Evolutionary conservation across 495 filamentous ascomycete genomes (phyloP).

Genomic region (Xanthoparmelia taractica): DNA sequence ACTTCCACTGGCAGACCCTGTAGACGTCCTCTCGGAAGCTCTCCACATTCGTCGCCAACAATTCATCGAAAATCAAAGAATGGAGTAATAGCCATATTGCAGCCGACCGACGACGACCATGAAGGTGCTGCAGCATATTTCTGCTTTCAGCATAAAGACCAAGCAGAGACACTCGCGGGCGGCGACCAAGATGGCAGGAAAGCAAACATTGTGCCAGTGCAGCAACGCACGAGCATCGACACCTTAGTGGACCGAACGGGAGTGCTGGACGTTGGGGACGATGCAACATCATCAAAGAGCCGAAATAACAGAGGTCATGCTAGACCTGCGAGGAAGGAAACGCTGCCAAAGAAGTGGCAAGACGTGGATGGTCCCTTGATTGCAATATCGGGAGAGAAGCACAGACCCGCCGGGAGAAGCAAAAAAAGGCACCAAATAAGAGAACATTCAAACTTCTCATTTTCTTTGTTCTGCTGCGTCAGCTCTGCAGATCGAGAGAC

Average conservation of each 20-base stretch:
- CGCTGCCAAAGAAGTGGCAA: slow-evolving; percentile 31
- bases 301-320: slow-evolving; percentile 21
- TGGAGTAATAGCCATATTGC: slow-evolving; percentile 35
- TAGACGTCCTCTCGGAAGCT: slow-evolving; percentile 53
- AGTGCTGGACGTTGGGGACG: slow-evolving; percentile 52
- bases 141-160: slow-evolving; percentile 93
- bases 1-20: slow-evolving; percentile 72
- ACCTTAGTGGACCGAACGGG: slow-evolving; percentile 73
- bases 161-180: slow-evolving; percentile 44
- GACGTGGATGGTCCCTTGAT: slow-evolving; percentile 35
- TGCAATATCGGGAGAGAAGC: slow-evolving; percentile 27
- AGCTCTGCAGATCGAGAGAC: slow-evolving; percentile 1
- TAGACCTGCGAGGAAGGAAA: slow-evolving; percentile 28
- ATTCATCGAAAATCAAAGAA: slow-evolving; percentile 27
- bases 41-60: slow-evolving; percentile 32
- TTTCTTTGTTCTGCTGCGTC: slow-evolving; percentile 17
- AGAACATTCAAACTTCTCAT: slow-evolving; percentile 3
- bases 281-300: slow-evolving; percentile 22
- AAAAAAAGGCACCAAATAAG: slow-evolving; percentile 8
- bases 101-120: slow-evolving; percentile 33
- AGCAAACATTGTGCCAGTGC: slow-evolving; percentile 30
- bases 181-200: slow-evolving; percentile 17
- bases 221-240: slow-evolving; percentile 68
- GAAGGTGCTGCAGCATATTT: slow-evolving; percentile 52
- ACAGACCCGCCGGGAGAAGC: slow-evolving; percentile 1